Base-by-base conservation (phyloP, 2,329 filamentous ascomycete species). In the Botrytis squamosa region DNA sequence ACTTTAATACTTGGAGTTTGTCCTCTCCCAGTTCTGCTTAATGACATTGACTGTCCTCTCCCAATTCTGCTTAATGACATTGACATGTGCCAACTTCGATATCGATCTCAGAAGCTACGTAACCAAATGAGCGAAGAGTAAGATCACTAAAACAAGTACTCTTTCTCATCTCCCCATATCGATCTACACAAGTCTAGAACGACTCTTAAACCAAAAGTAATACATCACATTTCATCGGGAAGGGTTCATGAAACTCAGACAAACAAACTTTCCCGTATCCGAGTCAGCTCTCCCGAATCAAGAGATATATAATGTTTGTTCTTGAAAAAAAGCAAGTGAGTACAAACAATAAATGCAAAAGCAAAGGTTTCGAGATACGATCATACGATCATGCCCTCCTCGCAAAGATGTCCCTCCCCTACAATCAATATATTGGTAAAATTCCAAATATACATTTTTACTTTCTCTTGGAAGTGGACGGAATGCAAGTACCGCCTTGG, bases 141-240 rank as follows among this genome's bases (percentile, higher is more conserved):
- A 63, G n/a, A 62, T 22, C 38, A 52, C 12, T 8, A n/a, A n/a
- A 36, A 65, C 40, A 46, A 65, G 18, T 18, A 5, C 16, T 42
- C 38, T 52, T 6, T 55, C 49, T 42, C 60, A 65, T 64, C 62
- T 64, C 62, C 25, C 64, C n/a, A 38, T 42, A 33, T 57, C 49
- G 25, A 29, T 68, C 66, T 25, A 55, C 52, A 57, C 52, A 49
- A 67, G 29, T 67, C 64, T 67, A 29, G 29, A 66, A 20, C 42
- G 12, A 16, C 36, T 57, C 60, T 66, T 20, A 7, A 29, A 16
- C 20, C 20, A 40, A 62, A 69, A 46, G 29, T 25, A 69, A 72
- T 33, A 42, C n/a, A 72, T 72, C 71, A 69, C 36, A 69, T 69
- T 69, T 67, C 14, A 46, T 69, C 57, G 42, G 42, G 29, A 60